Evolutionary conservation across 179 eudicot species (phyloP).

Genomic region (Silene coronaria): DNA sequence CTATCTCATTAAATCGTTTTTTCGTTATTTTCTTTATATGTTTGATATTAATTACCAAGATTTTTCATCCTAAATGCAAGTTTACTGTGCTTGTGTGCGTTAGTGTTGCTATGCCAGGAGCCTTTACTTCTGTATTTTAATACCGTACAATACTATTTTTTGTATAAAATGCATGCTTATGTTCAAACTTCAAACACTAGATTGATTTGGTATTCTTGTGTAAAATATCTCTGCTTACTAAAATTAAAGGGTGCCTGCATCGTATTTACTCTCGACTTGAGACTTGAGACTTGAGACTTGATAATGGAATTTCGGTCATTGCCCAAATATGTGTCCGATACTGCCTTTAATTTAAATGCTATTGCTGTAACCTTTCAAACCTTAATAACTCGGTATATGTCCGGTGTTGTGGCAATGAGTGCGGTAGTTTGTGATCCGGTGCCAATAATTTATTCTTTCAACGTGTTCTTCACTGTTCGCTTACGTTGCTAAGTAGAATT

Average conservation of each 20-base stretch:
- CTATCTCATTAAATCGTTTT: background rate
- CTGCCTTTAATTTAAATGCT: no score
- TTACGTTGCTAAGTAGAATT: background rate
- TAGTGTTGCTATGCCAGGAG: background rate
- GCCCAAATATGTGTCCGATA: no score
- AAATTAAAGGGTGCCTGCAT: background rate
- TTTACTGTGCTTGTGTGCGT: background rate
- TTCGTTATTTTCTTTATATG: background rate
- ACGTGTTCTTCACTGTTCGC: background rate
- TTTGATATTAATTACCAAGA: background rate
- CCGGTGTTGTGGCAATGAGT: background rate
- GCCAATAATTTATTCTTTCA: background rate
- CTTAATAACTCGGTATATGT: no score
- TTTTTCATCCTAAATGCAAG: background rate
- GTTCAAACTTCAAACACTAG: background rate
- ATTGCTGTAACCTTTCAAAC: no score
- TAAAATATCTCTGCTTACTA: background rate
- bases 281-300: background rate
- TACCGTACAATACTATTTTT: background rate
- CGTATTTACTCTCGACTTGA: no score
- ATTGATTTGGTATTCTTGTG: background rate
- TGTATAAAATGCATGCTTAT: background rate
- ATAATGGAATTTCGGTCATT: no score
- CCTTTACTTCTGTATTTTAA: background rate
- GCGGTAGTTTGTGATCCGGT: background rate